A percentile compares a stretch with the other conserved stretches of the same genome.
These are phyloP conservation scores for Phytomonas francai DNA, from an alignment of 208 protist species.

Conservation along the genomic window DNA sequence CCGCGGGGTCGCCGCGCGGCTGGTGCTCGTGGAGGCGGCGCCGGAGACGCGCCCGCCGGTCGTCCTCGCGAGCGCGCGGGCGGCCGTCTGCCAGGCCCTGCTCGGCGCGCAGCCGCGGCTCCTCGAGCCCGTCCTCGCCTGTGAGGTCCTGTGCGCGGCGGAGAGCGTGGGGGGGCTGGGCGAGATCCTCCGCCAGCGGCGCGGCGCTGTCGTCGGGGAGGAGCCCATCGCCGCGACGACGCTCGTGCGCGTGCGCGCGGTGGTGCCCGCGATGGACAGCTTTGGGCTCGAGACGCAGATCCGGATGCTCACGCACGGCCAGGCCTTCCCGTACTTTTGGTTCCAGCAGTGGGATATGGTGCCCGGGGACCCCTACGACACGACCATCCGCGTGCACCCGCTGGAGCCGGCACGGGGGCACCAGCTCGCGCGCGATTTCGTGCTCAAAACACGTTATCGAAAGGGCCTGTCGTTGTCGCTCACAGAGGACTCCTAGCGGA, in stretches of 20 bases:
- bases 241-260: conserved; percentile 89
- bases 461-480: conserved; percentile 89
- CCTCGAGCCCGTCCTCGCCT: conserved; percentile 96
- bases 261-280: conserved; percentile 97
- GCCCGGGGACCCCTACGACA: conserved; percentile 98
- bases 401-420: conserved; percentile 91
- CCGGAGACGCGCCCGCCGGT: conserved; percentile 23
- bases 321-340: conserved; percentile 88
- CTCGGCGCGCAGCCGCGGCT: conserved; percentile 93
- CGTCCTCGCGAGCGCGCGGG: conserved; percentile 84
- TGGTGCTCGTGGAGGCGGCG: conserved; percentile 53
- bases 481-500: conserved; percentile 36
- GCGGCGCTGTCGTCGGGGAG: conserved; percentile 90
- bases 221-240: conserved; percentile 95
- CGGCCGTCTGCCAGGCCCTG: conserved; percentile 93
- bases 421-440: conserved; percentile 98
- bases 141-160: conserved; percentile 90
- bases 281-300: conserved; percentile 99
- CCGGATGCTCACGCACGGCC: conserved; percentile 93
- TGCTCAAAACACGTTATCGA: conserved; percentile 97
- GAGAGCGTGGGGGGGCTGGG: conserved; percentile 81
- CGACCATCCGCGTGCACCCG: conserved; percentile 90
- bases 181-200: conserved; percentile 82
- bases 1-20: conserved; percentile 38
- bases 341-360: conserved; percentile 98